Evolutionary conservation across 2,329 filamentous ascomycete species (phyloP).

Genomic region (Thielaviopsis populi): DNA sequence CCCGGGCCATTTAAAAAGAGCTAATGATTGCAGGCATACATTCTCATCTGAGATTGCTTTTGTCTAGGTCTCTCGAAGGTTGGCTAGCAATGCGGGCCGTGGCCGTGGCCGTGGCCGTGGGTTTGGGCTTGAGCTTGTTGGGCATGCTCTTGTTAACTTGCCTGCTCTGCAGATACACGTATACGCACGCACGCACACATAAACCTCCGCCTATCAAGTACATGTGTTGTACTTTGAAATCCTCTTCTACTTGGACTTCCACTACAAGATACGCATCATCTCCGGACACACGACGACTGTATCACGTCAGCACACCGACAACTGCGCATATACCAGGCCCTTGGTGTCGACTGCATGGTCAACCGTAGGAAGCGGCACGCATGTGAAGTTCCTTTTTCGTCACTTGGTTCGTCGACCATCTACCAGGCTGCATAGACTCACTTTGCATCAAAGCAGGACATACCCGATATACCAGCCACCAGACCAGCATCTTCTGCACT

Average conservation of each 20-base stretch:
- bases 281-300: background rate
- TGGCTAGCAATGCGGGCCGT: background rate
- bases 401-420: constrained; percentile 8
- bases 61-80: constrained; percentile 11
- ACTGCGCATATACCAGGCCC: background rate
- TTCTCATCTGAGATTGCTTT: background rate
- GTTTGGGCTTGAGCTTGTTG: too few species aligned
- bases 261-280: background rate
- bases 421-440: constrained; percentile 6
- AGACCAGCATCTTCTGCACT: too few species aligned
- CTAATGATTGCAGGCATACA: constrained; percentile 16
- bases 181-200: background rate
- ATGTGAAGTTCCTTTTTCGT: background rate
- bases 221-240: background rate
- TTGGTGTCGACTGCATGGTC: background rate
- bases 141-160: background rate
- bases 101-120: too few species aligned
- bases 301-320: background rate
- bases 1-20: constrained; percentile 55
- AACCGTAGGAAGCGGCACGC: background rate
- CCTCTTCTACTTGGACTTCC: background rate
- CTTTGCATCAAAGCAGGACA: constrained; percentile 7
- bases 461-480: background rate
- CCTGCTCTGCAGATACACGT: background rate
- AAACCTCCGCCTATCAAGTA: background rate